Evolutionary conservation across 108 stramenopile species (phyloP).

Genomic region (Aurantiochytrium sp.): DNA sequence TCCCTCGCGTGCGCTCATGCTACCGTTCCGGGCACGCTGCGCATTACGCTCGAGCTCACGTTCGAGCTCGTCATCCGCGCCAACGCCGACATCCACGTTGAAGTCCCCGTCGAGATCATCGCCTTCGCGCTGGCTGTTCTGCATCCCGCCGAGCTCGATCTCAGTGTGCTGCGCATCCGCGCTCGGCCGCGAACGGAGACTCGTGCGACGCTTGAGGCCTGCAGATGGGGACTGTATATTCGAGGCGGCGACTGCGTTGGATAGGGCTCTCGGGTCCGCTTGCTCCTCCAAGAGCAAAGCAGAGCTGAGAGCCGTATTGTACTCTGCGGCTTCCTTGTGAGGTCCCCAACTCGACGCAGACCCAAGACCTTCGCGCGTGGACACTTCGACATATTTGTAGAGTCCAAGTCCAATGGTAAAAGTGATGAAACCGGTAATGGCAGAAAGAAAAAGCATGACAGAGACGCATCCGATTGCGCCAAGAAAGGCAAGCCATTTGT

Average conservation of each 20-base stretch:
- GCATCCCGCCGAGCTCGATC: neutral
- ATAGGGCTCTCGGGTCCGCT: neutral
- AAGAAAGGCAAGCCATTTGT: constrained; percentile 57
- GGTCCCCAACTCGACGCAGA: neutral
- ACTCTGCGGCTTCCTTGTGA: neutral
- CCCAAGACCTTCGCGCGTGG: neutral
- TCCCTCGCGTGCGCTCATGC: neutral
- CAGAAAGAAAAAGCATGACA: constrained; percentile 49
- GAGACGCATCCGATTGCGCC: constrained; percentile 56
- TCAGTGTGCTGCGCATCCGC: neutral
- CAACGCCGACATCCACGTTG: neutral
- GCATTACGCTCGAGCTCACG: neutral
- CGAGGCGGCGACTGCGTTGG: neutral
- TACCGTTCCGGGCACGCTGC: neutral
- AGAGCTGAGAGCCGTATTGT: neutral
- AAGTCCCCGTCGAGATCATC: neutral
- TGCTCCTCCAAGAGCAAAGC: neutral
- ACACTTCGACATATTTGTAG: constrained; percentile 43
- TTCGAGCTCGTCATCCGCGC: neutral
- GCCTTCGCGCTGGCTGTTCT: neutral
- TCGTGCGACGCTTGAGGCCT: neutral
- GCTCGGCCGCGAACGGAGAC: neutral
- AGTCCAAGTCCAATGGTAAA: constrained; percentile 36
- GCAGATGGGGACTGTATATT: neutral
- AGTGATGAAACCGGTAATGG: constrained; percentile 31